These are phyloP conservation scores for Cubamyces lactineus DNA, from an alignment of 768 basidiomycete species.

Conservation along the genomic window DNA sequence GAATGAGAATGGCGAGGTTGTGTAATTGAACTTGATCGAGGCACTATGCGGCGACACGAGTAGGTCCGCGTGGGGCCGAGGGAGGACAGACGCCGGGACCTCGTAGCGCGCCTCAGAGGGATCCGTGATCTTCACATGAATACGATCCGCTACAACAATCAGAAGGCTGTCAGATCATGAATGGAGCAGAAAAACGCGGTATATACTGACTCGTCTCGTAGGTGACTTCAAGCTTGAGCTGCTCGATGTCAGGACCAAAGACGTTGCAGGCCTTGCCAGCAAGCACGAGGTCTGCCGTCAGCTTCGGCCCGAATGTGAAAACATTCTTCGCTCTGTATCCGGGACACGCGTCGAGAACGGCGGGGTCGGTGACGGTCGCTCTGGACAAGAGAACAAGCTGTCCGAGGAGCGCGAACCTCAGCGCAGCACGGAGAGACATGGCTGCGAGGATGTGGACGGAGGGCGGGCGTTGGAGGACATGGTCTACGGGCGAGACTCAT, in stretches of 20 bases:
- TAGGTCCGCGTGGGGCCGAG: slow-evolving; percentile 47
- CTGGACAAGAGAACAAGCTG: slow-evolving; percentile 13
- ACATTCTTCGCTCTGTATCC: slow-evolving; percentile 60
- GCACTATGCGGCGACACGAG: slow-evolving; percentile 36
- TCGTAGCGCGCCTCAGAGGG: slow-evolving; percentile 55
- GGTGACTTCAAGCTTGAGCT: slow-evolving; percentile 52
- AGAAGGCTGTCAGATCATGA: not conserved
- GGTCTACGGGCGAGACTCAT: not conserved
- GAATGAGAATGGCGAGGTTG: slow-evolving; percentile 62
- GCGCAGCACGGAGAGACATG: slow-evolving; percentile 13
- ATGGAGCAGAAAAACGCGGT: not conserved
- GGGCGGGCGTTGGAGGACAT: not conserved
- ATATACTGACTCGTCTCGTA: slow-evolving; percentile 58
- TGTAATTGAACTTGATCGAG: slow-evolving; percentile 62
- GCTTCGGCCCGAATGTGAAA: slow-evolving; percentile 37
- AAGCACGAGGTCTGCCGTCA: slow-evolving; percentile 57
- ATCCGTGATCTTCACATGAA: slow-evolving; percentile 68
- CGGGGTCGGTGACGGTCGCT: slow-evolving; percentile 33
- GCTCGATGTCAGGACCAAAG: slow-evolving; percentile 57
- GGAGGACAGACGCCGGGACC: slow-evolving; percentile 64
- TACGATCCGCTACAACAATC: slow-evolving; percentile 46
- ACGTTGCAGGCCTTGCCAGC: slow-evolving; percentile 58
- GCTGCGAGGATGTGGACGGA: not conserved
- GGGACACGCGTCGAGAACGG: slow-evolving; percentile 56
- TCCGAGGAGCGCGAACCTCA: slow-evolving; percentile 13